Conservation (phyloP, 208 protist species). For the Vickermania spadyakhi region DNA sequence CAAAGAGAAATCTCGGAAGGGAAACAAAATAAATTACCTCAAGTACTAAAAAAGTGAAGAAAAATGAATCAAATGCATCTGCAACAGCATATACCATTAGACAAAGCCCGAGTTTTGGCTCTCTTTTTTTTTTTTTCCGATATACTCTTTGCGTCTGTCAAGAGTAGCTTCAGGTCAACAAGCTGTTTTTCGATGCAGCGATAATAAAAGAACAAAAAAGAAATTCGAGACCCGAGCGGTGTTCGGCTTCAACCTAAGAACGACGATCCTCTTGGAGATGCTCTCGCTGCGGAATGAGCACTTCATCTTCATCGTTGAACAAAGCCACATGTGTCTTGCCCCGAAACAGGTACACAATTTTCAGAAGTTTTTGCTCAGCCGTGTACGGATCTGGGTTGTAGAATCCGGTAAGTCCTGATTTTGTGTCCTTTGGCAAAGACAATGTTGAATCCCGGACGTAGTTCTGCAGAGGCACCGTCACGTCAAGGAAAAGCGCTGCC, state of each 20-base stretch:
- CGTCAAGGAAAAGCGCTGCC: constrained; percentile 64
- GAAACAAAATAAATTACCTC: no score
- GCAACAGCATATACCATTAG: no score
- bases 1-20: no score
- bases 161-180: not conserved
- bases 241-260: no score
- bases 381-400: constrained; percentile 83
- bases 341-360: constrained; percentile 81
- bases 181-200: not conserved
- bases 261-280: no score
- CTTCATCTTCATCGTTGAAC: constrained; percentile 54
- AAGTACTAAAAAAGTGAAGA: no score
- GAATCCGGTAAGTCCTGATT: constrained; percentile 71
- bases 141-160: not conserved
- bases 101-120: no score
- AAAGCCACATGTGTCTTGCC: constrained; percentile 58
- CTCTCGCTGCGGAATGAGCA: constrained; percentile 64
- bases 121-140: no score
- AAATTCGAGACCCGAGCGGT: no score
- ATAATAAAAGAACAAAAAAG: constrained; percentile 4
- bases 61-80: no score
- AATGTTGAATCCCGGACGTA: constrained; percentile 73
- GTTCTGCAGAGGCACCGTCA: constrained; percentile 81
- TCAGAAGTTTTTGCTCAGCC: constrained; percentile 68
- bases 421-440: constrained; percentile 53